Conservation (phyloP, 2,329 filamentous ascomycete species). For the Cercospora brassicicola region DNA sequence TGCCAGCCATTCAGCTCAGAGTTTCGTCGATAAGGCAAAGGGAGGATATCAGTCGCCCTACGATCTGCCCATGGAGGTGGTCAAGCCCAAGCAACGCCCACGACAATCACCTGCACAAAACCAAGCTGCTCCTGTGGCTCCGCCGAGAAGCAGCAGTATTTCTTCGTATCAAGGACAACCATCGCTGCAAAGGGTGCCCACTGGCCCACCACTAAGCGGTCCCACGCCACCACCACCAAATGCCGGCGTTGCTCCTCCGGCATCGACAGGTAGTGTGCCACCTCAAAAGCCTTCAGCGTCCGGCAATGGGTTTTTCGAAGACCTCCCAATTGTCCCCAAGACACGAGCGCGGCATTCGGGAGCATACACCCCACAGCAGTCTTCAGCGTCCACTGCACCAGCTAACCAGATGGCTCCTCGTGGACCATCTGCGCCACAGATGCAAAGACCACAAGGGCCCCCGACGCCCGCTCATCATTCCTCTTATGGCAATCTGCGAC, state of each 20-base stretch:
- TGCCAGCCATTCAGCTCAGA: constrained; percentile 61
- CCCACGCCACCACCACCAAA: constrained; percentile 44
- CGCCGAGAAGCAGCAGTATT: constrained; percentile 60
- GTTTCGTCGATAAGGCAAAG: constrained; percentile 87
- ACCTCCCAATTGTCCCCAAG: constrained; percentile 49
- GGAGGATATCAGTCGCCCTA: constrained; percentile 93
- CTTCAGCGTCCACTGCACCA: constrained; percentile 18
- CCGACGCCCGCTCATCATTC: constrained; percentile 28
- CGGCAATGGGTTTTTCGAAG: constrained; percentile 51
- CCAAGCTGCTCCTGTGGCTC: constrained; percentile 47
- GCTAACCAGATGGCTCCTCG: constrained; percentile 18
- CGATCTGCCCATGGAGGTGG: constrained; percentile 87
- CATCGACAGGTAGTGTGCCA: constrained; percentile 15
- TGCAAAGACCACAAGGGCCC: constrained; percentile 25
- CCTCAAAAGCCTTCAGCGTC: constrained; percentile 15
- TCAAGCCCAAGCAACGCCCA: constrained; percentile 62
- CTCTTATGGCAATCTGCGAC: constrained; percentile 38
- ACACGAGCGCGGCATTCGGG: constrained; percentile 37
- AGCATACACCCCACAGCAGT: constrained; percentile 32
- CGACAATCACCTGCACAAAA: constrained; percentile 34
- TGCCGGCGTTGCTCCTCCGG: constrained; percentile 35
- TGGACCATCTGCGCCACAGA: constrained; percentile 21
- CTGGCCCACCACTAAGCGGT: constrained; percentile 14
- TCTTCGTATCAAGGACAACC: constrained; percentile 19
- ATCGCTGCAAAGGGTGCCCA: constrained; percentile 11